phyloP scores from a whole-genome alignment of 2,329 filamentous ascomycete genomes.

The Aurifilum marmelostoma region DNA sequence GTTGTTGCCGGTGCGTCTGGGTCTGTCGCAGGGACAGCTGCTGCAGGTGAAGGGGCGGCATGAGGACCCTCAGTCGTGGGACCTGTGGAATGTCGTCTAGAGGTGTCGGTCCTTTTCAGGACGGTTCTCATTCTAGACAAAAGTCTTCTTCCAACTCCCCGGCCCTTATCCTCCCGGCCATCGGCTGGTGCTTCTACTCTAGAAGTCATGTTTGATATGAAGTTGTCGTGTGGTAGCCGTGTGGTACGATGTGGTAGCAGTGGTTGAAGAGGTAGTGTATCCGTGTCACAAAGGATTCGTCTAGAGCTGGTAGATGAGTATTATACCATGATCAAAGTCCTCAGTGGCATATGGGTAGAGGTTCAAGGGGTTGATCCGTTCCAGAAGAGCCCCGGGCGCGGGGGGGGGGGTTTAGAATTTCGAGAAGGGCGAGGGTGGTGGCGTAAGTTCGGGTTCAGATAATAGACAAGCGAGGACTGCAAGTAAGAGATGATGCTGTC shows the following conservation, averaged over 20 bases:
- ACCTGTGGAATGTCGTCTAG: constrained; percentile 34
- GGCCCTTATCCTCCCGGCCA: constrained; percentile 48
- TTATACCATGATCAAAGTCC: constrained; percentile 10
- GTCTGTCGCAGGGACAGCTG: constrained; percentile 2
- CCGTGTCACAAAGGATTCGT: constrained; percentile 1
- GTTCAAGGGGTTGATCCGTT: not conserved
- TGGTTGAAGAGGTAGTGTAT: not conserved
- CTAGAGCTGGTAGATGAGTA: not conserved
- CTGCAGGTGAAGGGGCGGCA: not conserved
- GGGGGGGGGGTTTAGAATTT: no score
- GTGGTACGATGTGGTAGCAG: not conserved
- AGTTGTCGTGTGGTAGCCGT: not conserved
- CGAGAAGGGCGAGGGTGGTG: not conserved
- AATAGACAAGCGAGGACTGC: not conserved
- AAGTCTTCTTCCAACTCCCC: constrained; percentile 49
- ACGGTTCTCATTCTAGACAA: constrained; percentile 55
- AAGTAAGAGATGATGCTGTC: not conserved
- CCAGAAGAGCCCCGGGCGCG: no score
- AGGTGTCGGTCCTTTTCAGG: constrained; percentile 48
- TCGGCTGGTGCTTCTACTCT: constrained; percentile 43
- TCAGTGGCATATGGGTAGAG: no score
- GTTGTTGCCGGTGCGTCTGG: constrained; percentile 7
- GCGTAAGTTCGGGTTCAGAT: not conserved
- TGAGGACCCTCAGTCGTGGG: constrained; percentile 5
- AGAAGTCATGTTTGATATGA: constrained; percentile 46